Base-by-base conservation (phyloP, 352 stramenopile species). In the Pythium myriotylum region DNA sequence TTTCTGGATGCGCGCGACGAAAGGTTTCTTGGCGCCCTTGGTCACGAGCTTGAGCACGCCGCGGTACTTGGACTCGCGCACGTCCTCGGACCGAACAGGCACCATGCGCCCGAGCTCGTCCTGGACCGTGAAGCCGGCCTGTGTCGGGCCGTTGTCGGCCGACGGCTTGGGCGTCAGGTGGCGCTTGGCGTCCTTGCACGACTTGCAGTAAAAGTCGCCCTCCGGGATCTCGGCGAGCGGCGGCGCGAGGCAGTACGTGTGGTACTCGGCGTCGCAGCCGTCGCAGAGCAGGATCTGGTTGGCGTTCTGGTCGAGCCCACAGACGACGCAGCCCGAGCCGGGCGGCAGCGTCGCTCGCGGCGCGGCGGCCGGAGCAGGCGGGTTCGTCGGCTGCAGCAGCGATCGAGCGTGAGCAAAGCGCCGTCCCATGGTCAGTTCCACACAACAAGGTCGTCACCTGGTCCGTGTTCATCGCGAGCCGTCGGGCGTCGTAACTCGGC, bases 261-360 rank as follows among this genome's bases (percentile, higher is more conserved):
- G 86, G 68, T 93, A 94, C 74, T 94, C 86, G n/a, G 72, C 84
- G 53, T 92, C 81, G 63, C 86, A 94, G 67, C 85, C 83, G 56
- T 94, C 86, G 33, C 86, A 94, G 9, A 94, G 76, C 48, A 94
- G 47, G 56, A 94, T 94, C 58, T 81, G 86, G 69, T 90, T 81
- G 22, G 77, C 84, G 63, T 92, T 80, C 62, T 89, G 80, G 70
- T 91, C 77, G 26, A 76, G 60, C 4, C 86, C 73, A 55, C 86
- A 94, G 26, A 89, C 73, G 24, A 81, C 73, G 61, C 86, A 94
- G 49, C 84, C 65, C 26, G 62, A 59, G 37, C 62, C 45, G 24
- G 43, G 19, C 26, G 19, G 33, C 23, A 29, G 29, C 16, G 22
- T 53, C 14, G n/a, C 33, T n/a, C 40, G 9, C 39, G 51, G 17